Evolutionary conservation across 768 basidiomycete genomes (phyloP).

Genomic region (Amanita jacksonii): DNA sequence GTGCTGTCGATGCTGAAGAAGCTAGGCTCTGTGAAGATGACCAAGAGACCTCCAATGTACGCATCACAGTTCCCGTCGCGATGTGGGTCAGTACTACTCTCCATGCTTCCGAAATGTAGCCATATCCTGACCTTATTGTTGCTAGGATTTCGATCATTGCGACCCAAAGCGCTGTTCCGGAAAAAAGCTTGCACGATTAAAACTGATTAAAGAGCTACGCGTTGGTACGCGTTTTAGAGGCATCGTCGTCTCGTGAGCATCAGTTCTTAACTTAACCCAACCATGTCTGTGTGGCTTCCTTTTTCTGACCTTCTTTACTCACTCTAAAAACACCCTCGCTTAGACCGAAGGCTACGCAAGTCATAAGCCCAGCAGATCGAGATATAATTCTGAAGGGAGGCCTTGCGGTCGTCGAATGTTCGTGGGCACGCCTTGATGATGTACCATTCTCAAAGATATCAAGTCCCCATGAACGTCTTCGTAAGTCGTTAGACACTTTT

Average conservation of each 20-base stretch:
- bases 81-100: conserved; percentile 76
- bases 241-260: conserved; percentile 83
- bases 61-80: conserved; percentile 69
- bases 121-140: neutral
- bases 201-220: conserved; percentile 74
- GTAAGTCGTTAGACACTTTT: conserved; percentile 54
- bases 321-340: conserved; percentile 8
- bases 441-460: conserved; percentile 92
- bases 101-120: neutral
- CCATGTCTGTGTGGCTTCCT: conserved; percentile 4
- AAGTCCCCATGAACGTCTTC: conserved; percentile 83
- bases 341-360: conserved; percentile 76
- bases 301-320: neutral
- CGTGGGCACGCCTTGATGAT: conserved; percentile 93
- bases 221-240: conserved; percentile 86
- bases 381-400: conserved; percentile 66
- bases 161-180: conserved; percentile 79
- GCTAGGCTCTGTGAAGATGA: conserved; percentile 15
- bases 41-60: conserved; percentile 17
- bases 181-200: conserved; percentile 82
- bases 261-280: neutral
- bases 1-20: conserved; percentile 26
- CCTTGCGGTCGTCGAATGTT: conserved; percentile 96
- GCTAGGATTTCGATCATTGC: conserved; percentile 96
- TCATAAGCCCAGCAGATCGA: conserved; percentile 79